A percentile compares a stretch with the other conserved stretches of the same genome.
These are phyloP conservation scores for Rhizopus sp. DNA, from an alignment of 371 early-diverging fungal species.

Conservation along the genomic window DNA sequence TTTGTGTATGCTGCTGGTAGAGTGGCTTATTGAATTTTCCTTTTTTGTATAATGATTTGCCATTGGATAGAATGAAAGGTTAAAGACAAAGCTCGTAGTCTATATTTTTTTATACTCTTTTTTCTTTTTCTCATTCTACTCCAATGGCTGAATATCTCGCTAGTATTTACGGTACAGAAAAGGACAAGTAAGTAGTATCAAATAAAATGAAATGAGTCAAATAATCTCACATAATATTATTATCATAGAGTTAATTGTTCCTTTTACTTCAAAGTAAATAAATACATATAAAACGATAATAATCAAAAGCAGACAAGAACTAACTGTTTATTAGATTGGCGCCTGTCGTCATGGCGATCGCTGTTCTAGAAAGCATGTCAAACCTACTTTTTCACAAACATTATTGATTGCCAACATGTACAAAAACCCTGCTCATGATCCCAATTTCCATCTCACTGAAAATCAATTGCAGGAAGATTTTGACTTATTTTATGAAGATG, in stretches of 20 bases:
- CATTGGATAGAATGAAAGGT: too few species aligned
- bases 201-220: background rate
- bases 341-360: slow-evolving; percentile 98
- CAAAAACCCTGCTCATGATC: slow-evolving; percentile 89
- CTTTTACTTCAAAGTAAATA: slow-evolving; percentile 90
- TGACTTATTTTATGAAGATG: slow-evolving; percentile 96
- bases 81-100: too few species aligned
- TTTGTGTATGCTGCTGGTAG: too few species aligned
- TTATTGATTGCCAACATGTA: slow-evolving; percentile 95
- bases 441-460: slow-evolving; percentile 66
- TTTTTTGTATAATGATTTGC: too few species aligned
- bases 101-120: background rate
- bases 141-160: slow-evolving; percentile 88
- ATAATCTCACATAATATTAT: background rate
- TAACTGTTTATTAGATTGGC: slow-evolving; percentile 67
- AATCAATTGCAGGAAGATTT: slow-evolving; percentile 90
- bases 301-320: background rate
- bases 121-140: slow-evolving; percentile 1
- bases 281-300: background rate
- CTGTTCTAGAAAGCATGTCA: slow-evolving; percentile 97
- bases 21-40: too few species aligned
- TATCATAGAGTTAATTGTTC: slow-evolving; percentile 90
- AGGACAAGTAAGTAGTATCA: slow-evolving; percentile 77
- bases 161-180: slow-evolving; percentile 93
- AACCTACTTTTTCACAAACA: slow-evolving; percentile 95